Evolutionary conservation across 768 basidiomycete genomes (phyloP), one percentile per base, ranked within the genome.

Genomic region (Lentinus brumalis): DNA sequence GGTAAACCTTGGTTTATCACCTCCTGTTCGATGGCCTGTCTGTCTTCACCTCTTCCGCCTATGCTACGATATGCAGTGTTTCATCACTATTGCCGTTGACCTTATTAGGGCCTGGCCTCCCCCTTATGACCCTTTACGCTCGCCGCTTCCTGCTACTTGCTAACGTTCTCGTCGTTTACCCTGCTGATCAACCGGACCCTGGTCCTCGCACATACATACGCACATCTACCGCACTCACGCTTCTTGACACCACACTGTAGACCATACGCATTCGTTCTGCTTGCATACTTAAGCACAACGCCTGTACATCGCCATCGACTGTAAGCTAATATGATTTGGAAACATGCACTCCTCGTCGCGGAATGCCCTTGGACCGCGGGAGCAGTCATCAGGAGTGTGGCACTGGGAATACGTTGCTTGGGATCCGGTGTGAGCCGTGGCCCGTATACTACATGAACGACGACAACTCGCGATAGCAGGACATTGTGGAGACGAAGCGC

Each of bases 401-500:
- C 15, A 5, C 16, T 26, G 41, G 41, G 29, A 29, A 42, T 29
- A 11, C n/a, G 38, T 55, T 29, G 11, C 31, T 45, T 49, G 30
- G 46, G 29, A 61, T 61, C 53, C 50, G 44, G 53, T 42, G 30
- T 11, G 46, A 49, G 44, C 29, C 50, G 30, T 11, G 46, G 41
- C 35, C 29, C 50, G 52, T 55, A 55, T 44, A 62, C 42, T 61
- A 57, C 61, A 57, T 62, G 56, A 49, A 62, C 60, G 30, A 52
- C 41, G 56, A 57, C 50, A 59, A 47, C 56, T 55, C 62, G 62
- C 62, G 62, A 63, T 52, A 63, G 62, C 62, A 63, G 47, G 54
- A 63, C 44, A 53, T 52, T 29, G 55, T 45, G 46, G 47, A 49
- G 50, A 21, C 50, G 58, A 50, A 44, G 50, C 53, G 59, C 51